Evolutionary conservation across 225 moss, liverwort and hornwort species (phyloP).

Genomic region (Neckera pumila): DNA sequence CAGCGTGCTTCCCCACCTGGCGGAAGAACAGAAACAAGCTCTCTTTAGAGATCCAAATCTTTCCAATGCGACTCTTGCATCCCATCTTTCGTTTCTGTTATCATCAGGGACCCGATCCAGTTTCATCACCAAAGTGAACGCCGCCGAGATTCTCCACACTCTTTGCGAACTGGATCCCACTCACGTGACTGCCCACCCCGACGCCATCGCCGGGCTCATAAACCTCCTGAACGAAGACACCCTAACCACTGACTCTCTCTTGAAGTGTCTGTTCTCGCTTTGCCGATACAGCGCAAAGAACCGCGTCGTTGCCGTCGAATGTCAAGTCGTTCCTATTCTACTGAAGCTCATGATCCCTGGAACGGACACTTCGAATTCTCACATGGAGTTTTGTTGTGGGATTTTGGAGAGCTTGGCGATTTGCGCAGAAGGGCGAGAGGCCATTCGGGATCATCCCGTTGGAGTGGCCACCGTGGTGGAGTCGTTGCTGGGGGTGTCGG

Average conservation of each 20-base stretch:
- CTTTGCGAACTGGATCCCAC: not conserved
- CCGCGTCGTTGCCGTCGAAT: constrained; percentile 34
- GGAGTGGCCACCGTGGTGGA: constrained; percentile 48
- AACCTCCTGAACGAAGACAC: constrained; percentile 8
- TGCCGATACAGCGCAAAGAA: constrained; percentile 29
- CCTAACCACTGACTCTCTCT: not conserved
- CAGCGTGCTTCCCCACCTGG: not conserved
- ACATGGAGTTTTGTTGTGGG: constrained; percentile 30
- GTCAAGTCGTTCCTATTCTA: constrained; percentile 20
- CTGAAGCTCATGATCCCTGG: constrained; percentile 11
- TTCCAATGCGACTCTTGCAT: not conserved
- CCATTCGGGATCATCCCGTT: constrained; percentile 33
- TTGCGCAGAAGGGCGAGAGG: constrained; percentile 70
- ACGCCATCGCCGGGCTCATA: constrained; percentile 22
- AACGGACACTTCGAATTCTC: not conserved
- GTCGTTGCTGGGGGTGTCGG: constrained; percentile 38
- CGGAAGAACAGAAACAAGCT: not conserved
- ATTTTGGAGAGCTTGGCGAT: constrained; percentile 41
- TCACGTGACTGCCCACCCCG: not conserved
- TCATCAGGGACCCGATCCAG: not conserved
- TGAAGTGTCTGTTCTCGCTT: constrained; percentile 18
- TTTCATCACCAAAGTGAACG: not conserved
- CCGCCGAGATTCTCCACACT: not conserved
- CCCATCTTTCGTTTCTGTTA: not conserved
- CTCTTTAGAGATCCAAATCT: not conserved